Evolutionary conservation across 495 filamentous ascomycete species (phyloP).

Genomic region (Hypoxylon intermedium): DNA sequence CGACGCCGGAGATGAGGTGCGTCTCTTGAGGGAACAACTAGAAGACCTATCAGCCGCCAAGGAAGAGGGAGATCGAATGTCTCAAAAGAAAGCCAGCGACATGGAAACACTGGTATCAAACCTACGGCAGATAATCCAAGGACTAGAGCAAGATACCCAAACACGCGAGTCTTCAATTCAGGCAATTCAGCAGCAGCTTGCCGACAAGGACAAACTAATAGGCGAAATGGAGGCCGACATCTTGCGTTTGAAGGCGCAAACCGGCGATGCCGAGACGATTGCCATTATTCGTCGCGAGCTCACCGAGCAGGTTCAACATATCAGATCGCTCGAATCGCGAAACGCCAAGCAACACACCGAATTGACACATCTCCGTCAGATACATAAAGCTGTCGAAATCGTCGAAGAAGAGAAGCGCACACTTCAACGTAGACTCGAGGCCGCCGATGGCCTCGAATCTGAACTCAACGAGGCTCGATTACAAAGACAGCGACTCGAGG

Average conservation of each 20-base stretch:
- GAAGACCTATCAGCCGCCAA: constrained; percentile 76
- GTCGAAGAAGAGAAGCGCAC: constrained; percentile 93
- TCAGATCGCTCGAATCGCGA: constrained; percentile 77
- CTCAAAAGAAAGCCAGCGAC: constrained; percentile 72
- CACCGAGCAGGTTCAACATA: constrained; percentile 84
- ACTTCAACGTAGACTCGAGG: constrained; percentile 76
- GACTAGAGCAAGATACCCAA: constrained; percentile 73
- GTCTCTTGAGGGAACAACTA: constrained; percentile 74
- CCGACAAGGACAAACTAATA: constrained; percentile 70
- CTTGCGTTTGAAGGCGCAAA: constrained; percentile 79
- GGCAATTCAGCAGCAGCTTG: constrained; percentile 68
- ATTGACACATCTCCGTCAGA: constrained; percentile 76
- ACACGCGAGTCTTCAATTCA: constrained; percentile 67
- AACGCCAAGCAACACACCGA: constrained; percentile 84
- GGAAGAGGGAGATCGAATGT: constrained; percentile 72
- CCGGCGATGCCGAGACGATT: constrained; percentile 83
- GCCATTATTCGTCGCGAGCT: constrained; percentile 84
- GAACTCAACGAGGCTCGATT: constrained; percentile 80
- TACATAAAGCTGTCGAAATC: constrained; percentile 86
- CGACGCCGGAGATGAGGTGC: constrained; percentile 73
- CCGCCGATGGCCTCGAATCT: constrained; percentile 74
- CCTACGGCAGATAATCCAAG: constrained; percentile 70
- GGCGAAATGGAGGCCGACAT: constrained; percentile 82
- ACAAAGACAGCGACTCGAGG: constrained; percentile 85
- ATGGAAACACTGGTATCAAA: constrained; percentile 72